Evolutionary conservation across 2,329 filamentous ascomycete species (phyloP).

Genomic region (Stachybotrys echinatus): DNA sequence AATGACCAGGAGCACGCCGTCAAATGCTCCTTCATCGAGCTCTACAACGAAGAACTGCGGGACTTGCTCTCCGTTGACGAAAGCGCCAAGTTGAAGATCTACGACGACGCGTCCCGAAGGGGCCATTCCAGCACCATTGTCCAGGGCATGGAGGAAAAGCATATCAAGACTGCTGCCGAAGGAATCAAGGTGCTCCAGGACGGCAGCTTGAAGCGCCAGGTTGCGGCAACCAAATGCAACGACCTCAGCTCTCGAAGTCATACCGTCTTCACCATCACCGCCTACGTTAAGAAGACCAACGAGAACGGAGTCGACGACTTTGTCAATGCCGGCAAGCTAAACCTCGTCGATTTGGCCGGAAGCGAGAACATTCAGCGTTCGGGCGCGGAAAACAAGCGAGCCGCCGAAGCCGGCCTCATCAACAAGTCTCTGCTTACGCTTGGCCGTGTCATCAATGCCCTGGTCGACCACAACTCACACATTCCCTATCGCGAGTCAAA

Average conservation of each 20-base stretch:
- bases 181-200: conserved; percentile 85
- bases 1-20: conserved; percentile 81
- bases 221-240: conserved; percentile 99
- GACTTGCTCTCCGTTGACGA: conserved; percentile 84
- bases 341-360: conserved; percentile 91
- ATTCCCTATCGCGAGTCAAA: conserved; percentile 95
- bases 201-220: conserved; percentile 89
- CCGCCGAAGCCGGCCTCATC: conserved; percentile 90
- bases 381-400: conserved; percentile 95
- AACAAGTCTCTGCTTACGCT: conserved; percentile 96
- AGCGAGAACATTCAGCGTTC: conserved; percentile 98
- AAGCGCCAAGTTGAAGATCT: conserved; percentile 85
- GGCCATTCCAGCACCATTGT: conserved; percentile 83
- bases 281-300: conserved; percentile 75
- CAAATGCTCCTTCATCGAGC: conserved; percentile 96
- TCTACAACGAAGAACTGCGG: conserved; percentile 96
- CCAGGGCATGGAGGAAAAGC: conserved; percentile 95
- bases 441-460: conserved; percentile 92
- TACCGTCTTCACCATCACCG: conserved; percentile 94
- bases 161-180: conserved; percentile 78
- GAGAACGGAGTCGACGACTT: conserved; percentile 86
- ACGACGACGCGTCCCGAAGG: conserved; percentile 81
- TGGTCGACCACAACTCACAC: conserved; percentile 84
- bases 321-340: conserved; percentile 87
- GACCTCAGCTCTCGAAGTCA: conserved; percentile 96